Evolutionary conservation across 371 early-diverging fungal genomes (phyloP), one percentile per base, ranked within the genome.

Genomic region (Mortierella sp.): DNA sequence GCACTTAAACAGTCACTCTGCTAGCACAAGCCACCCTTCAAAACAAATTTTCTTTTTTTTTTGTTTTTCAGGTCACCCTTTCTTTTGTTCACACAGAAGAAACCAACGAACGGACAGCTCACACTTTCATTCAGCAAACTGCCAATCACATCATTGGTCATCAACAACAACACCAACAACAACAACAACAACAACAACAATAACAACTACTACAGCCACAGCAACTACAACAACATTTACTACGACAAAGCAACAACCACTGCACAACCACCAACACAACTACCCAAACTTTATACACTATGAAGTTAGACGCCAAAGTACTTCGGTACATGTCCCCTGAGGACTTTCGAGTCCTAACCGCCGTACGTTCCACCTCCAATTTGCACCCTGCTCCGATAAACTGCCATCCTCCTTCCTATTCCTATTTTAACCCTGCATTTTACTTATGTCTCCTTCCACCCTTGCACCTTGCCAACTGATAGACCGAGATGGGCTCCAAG

Each of bases 401-500:
- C 51, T 21, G 18, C 24, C 6, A 38, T 41, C 27, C 44, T n/a
- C 24, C 63, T 46, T 46, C n/a, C 29, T 38, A 0, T 14, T 46
- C n/a, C 29, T 38, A 3, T 14, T 46, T n/a, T 21, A 6, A 18
- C 48, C 51, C 10, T 29, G 54, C 21, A 70, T n/a, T 70, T n/a
- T 21, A 3, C 58, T 74, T 29, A 12, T 55, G 4, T 7, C 35
- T 63, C 35, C 18, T 5, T 0, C 51, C 16, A 51, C 11, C 29
- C 4, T 68, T 51, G 7, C 8, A 54, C 38, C 32, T 21, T 43
- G 2, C 27, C 55, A 12, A 72, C 35, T 18, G 21, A 24, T 89
- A 97, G 93, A 93, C 96, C 11, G 99, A 99, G 90, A 97, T 98
- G 95, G 99, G 98, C 14, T 95, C 97, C 35, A 96, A 97, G 84